These are phyloP conservation scores for Suillus cothurnatus DNA, from an alignment of 768 basidiomycete species.

Conservation along the genomic window DNA sequence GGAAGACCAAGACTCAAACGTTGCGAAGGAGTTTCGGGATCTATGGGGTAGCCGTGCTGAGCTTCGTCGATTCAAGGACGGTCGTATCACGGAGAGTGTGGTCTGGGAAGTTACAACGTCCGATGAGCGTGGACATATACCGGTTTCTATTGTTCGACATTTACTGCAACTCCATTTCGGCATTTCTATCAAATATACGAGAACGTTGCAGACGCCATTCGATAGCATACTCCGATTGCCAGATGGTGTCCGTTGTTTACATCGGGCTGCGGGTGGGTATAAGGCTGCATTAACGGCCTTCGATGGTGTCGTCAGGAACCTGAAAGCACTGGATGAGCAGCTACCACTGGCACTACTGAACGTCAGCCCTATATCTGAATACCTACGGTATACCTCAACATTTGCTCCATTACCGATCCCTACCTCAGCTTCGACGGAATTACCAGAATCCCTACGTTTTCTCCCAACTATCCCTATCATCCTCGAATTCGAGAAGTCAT, in stretches of 20 bases:
- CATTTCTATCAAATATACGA: slow-evolving; percentile 52
- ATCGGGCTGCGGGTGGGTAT: slow-evolving; percentile 52
- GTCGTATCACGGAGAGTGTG: slow-evolving; percentile 89
- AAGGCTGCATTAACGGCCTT: slow-evolving; percentile 79
- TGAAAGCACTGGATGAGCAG: slow-evolving; percentile 72
- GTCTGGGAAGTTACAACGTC: slow-evolving; percentile 89
- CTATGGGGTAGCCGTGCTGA: slow-evolving; percentile 95
- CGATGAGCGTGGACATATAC: slow-evolving; percentile 81
- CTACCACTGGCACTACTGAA: slow-evolving; percentile 80
- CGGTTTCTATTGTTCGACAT: slow-evolving; percentile 71
- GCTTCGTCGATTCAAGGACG: slow-evolving; percentile 94
- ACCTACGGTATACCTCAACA: slow-evolving; percentile 80
- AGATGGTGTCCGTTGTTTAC: slow-evolving; percentile 47
- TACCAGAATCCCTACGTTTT: slow-evolving; percentile 66
- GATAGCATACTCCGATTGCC: slow-evolving; percentile 64
- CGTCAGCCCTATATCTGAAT: slow-evolving; percentile 71
- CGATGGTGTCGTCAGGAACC: slow-evolving; percentile 69
- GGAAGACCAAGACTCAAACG: slow-evolving; percentile 55
- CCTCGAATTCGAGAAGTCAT: slow-evolving; percentile 90
- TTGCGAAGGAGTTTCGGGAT: slow-evolving; percentile 65
- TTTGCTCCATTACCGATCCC: slow-evolving; percentile 82
- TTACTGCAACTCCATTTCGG: slow-evolving; percentile 77
- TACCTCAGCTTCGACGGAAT: slow-evolving; percentile 45
- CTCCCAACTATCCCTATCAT: slow-evolving; percentile 71
- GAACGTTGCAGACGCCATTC: slow-evolving; percentile 59